Evolutionary conservation across 2,329 filamentous ascomycete species (phyloP), one percentile per base, ranked within the genome.

Genomic region (Pestalotiopsis sp.): DNA sequence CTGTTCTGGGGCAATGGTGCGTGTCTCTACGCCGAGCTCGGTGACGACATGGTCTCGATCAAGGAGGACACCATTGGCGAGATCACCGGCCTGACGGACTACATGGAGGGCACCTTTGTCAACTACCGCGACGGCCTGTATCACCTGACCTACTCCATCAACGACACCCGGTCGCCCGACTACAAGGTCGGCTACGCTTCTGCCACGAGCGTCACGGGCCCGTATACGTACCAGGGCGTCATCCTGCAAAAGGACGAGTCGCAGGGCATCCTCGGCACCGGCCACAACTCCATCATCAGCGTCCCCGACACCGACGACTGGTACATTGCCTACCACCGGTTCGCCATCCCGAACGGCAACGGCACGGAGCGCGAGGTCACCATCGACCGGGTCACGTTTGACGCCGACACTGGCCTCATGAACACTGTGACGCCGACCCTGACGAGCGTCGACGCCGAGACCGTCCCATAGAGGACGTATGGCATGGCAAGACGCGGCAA

Each of bases 1-100:
- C 74, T 92, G 6, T 91, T 90, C 77, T 91, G 90, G 78, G 90
- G 90, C 4, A 86, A 85, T 64, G 81, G 83, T 1, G 69, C 69
- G 0, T 79, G 83, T 0, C 67, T 85, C 0, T 73, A 80, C 17
- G 84, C 83, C 0, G 80, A 85, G 71, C 72, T 85, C 0, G 77
- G 75, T 41, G 80, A 84, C 27, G 80, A 85, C 73, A 85, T 86
- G 84, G 73, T 80, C 0, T 83, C 81, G 0, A 76, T 85, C 71
- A 81, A 83, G 59, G 57, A 76, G 70, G 67, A 76, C 62, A 82
- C 82, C 2, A 75, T 78, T 3, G 69, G 69, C 38, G 68, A 70
- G 3, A 75, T 83, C 62, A 67, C 73, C 0, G 83, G 83, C 0
- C 76, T 86, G 1, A 75, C 77, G 2, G 74, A 80, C 67, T 86